These are phyloP conservation scores for Moesziomyces sp. DNA, from an alignment of 1,284 basidiomycete genomes.

Conservation along the genomic window DNA sequence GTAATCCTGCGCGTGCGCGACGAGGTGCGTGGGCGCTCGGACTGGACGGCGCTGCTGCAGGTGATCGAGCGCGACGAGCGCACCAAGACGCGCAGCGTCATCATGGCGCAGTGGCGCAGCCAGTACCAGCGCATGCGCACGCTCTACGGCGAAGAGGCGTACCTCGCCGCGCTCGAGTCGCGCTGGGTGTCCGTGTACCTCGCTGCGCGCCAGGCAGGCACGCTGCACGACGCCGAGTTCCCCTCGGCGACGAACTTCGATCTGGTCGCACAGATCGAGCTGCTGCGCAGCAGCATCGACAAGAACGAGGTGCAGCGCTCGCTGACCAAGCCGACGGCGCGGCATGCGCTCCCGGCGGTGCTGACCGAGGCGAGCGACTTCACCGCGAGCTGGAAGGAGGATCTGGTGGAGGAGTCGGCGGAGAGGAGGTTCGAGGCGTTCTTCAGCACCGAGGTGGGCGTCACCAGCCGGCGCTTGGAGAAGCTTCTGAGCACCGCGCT, in stretches of 20 bases:
- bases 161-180: slow-evolving; percentile 81
- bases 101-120: slow-evolving; percentile 69
- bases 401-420: slow-evolving; percentile 16
- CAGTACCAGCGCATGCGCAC: slow-evolving; percentile 74
- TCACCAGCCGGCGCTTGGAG: slow-evolving; percentile 30
- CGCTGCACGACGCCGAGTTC: slow-evolving; percentile 79
- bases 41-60: slow-evolving; percentile 79
- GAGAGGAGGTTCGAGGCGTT: slow-evolving; percentile 26
- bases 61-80: slow-evolving; percentile 67
- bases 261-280: slow-evolving; percentile 77
- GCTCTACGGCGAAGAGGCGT: slow-evolving; percentile 77
- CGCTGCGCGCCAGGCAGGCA: slow-evolving; percentile 75
- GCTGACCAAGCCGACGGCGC: slow-evolving; percentile 33
- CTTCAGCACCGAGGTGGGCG: slow-evolving; percentile 26
- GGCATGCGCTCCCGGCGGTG: slow-evolving; percentile 32
- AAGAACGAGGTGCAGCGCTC: slow-evolving; percentile 73
- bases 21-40: slow-evolving; percentile 73
- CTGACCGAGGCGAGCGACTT: slow-evolving; percentile 20
- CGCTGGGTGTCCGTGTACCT: slow-evolving; percentile 82
- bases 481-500: slow-evolving; percentile 19
- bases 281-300: slow-evolving; percentile 81
- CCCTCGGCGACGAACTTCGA: slow-evolving; percentile 79
- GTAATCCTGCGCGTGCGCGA: slow-evolving; percentile 84
- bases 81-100: slow-evolving; percentile 77
- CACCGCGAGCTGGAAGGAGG: slow-evolving; percentile 42